phyloP scores from a whole-genome alignment of 352 stramenopile species.

The Elongisporangium prolatum region DNA sequence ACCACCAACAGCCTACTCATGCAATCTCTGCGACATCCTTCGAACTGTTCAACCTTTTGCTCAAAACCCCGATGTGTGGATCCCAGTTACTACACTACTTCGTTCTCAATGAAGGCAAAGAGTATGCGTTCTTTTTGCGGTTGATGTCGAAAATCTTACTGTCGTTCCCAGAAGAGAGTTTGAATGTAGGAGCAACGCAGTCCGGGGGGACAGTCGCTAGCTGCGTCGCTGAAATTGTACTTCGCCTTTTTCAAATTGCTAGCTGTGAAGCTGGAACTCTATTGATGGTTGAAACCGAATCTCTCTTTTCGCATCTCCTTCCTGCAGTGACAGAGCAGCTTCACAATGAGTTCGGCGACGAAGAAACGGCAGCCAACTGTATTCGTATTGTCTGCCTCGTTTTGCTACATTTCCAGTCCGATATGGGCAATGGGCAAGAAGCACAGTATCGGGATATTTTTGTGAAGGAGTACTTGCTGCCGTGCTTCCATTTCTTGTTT shows the following conservation, averaged over 20 bases:
- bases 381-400: constrained; percentile 45
- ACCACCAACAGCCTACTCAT: background rate
- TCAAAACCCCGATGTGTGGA: constrained; percentile 44
- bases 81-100: constrained; percentile 56
- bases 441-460: constrained; percentile 28
- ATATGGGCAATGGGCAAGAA: constrained; percentile 11
- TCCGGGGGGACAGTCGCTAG: constrained; percentile 19
- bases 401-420: constrained; percentile 43
- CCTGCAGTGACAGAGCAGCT: constrained; percentile 34
- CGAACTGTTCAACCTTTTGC: constrained; percentile 35
- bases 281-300: constrained; percentile 32
- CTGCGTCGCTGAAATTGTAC: constrained; percentile 37
- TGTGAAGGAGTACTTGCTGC: constrained; percentile 39
- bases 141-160: constrained; percentile 60
- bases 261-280: constrained; percentile 30
- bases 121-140: constrained; percentile 66
- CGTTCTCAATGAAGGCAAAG: constrained; percentile 44
- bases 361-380: constrained; percentile 32
- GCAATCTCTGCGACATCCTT: constrained; percentile 45
- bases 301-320: constrained; percentile 49
- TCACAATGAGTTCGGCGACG: constrained; percentile 6
- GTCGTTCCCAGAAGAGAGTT: constrained; percentile 36
- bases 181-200: constrained; percentile 14
- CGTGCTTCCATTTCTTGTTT: constrained; percentile 26
- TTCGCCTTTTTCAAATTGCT: constrained; percentile 40